These are phyloP conservation scores for Neurospora sp. DNA, from an alignment of 495 filamentous ascomycete genomes.

Conservation along the genomic window DNA sequence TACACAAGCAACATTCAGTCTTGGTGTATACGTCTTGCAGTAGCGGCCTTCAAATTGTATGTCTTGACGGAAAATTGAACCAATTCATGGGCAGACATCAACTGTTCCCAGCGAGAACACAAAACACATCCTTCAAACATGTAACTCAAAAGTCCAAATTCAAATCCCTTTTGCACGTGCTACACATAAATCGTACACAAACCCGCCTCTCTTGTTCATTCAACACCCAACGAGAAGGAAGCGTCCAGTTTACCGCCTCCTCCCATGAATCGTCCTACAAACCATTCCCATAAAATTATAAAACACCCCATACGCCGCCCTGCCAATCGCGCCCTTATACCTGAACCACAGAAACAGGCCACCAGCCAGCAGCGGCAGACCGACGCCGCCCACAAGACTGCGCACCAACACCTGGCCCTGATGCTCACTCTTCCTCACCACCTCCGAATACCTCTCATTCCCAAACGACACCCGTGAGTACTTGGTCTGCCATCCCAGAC, in stretches of 20 bases:
- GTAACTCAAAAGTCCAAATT: background rate
- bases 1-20: too few relatives aligned
- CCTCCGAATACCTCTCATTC: constrained; percentile 81
- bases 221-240: background rate
- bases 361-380: constrained; percentile 21
- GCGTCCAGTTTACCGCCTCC: background rate
- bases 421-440: constrained; percentile 52
- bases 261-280: background rate
- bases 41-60: too few relatives aligned
- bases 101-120: too few relatives aligned
- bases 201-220: background rate
- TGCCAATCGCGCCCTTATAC: constrained; percentile 9
- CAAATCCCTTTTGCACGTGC: background rate
- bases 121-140: background rate
- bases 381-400: constrained; percentile 15
- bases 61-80: too few relatives aligned
- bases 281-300: background rate
- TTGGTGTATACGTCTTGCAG: too few relatives aligned
- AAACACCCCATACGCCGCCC: constrained; percentile 3
- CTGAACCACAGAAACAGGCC: constrained; percentile 4
- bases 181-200: background rate
- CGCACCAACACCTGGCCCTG: constrained; percentile 56
- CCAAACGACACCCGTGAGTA: constrained; percentile 90
- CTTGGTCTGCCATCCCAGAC: constrained; percentile 78
- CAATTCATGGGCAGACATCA: too few relatives aligned